Evolutionary conservation across 139 green algal species (phyloP), one percentile per base, ranked within the genome.

Genomic region (Desmodesmus armatus): DNA sequence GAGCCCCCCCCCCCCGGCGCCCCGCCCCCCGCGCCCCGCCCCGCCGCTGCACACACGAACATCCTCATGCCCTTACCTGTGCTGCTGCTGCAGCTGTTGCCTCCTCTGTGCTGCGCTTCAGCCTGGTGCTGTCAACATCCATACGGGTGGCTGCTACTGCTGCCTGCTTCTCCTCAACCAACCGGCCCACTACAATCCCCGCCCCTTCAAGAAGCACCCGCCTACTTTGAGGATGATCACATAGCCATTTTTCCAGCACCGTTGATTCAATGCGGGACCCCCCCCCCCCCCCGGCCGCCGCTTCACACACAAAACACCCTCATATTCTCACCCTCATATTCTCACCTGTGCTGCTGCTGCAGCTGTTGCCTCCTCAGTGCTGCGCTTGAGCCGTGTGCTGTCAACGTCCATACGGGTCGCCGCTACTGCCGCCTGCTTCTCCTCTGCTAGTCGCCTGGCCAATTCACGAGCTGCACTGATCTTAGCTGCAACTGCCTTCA

Each of bases 141-240:
- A 82, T 71, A 67, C 58, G 72, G 13, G 87, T 76, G 2, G 87
- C 93, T 0, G 89, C 90, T 35, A 91, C 85, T 0, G 90, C 93
- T 11, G 92, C 93, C 73, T 91, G 77, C 86, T 95, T 95, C 87
- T 98, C 95, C 78, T 97, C 94, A 17, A 93, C 89, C 66, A 98
- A 87, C 40, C 94, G 92, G n/a, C n/a, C n/a, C n/a, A n/a, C n/a
- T n/a, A n/a, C n/a, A n/a, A n/a, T n/a, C n/a, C n/a, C n/a, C n/a
- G n/a, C n/a, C n/a, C n/a, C n/a, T n/a, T n/a, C n/a, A n/a, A n/a
- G n/a, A n/a, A n/a, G n/a, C n/a, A n/a, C n/a, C n/a, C n/a, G n/a
- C n/a, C n/a, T n/a, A n/a, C n/a, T n/a, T n/a, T n/a, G n/a, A n/a
- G n/a, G n/a, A 62, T 17, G 17, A 62, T 13, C 51, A 62, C 51